phyloP scores from a whole-genome alignment of 441 rosid genomes.

The Erysimum cheiri region DNA sequence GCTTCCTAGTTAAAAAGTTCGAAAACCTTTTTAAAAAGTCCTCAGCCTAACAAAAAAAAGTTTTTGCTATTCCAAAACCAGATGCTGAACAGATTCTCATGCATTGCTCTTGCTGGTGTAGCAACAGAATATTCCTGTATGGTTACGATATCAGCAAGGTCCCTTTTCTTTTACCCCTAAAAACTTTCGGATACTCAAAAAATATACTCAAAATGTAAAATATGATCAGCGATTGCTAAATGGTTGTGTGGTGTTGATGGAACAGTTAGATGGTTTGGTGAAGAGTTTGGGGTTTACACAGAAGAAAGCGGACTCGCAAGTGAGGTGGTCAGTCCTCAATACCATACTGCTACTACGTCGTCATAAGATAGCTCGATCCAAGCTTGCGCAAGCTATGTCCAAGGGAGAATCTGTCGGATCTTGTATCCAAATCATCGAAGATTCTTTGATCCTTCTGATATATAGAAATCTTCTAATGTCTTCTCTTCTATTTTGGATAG shows the following conservation, averaged over 20 bases:
- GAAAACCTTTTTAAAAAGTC: slow-evolving; percentile 4
- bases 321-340: slow-evolving; percentile 88
- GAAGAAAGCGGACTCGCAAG: slow-evolving; percentile 89
- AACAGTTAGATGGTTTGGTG: slow-evolving; percentile 74
- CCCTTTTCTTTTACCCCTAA: too few relatives aligned
- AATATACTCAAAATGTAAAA: too few relatives aligned
- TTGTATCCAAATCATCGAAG: slow-evolving; percentile 72
- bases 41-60: slow-evolving; percentile 5
- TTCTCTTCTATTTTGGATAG: neutral
- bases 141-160: slow-evolving; percentile 88
- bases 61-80: slow-evolving; percentile 36
- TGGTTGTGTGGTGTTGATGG: slow-evolving; percentile 11
- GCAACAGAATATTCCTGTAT: slow-evolving; percentile 75
- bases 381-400: slow-evolving; percentile 80
- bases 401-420: slow-evolving; percentile 68
- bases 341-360: slow-evolving; percentile 75
- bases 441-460: slow-evolving; percentile 56
- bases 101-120: slow-evolving; percentile 90
- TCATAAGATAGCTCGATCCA: slow-evolving; percentile 65
- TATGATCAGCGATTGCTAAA: too few relatives aligned
- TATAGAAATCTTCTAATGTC: slow-evolving; percentile 42
- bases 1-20: neutral
- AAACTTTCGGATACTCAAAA: too few relatives aligned
- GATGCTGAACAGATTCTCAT: slow-evolving; percentile 89
- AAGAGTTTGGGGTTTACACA: slow-evolving; percentile 86